Conservation (phyloP, 176 grass and related monocot species). For the Lolium multiflorum region DNA sequence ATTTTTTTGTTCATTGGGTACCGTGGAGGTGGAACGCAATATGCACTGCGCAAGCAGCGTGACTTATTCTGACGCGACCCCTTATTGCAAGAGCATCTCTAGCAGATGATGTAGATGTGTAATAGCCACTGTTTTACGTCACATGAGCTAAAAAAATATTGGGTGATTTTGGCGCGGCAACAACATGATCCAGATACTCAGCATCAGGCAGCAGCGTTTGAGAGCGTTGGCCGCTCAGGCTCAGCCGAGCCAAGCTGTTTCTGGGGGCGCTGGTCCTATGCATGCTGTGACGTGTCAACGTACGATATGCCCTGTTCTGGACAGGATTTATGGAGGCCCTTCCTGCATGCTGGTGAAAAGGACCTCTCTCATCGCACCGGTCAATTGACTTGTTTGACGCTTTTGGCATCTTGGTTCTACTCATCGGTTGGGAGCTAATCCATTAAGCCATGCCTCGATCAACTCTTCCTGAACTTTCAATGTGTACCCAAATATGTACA, state of each 20-base stretch:
- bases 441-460: background rate
- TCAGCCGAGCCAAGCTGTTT: background rate
- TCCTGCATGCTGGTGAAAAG: conserved; percentile 34
- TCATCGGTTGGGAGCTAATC: background rate
- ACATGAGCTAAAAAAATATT: too few relatives aligned
- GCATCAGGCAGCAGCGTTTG: background rate
- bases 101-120: too few relatives aligned
- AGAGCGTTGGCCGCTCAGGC: background rate
- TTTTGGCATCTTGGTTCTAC: conserved; percentile 10
- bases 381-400: conserved; percentile 4
- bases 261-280: background rate
- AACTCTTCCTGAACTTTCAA: background rate
- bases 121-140: too few relatives aligned
- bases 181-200: background rate
- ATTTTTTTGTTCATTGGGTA: too few relatives aligned
- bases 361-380: background rate
- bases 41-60: too few relatives aligned
- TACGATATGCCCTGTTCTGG: background rate
- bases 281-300: background rate
- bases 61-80: too few relatives aligned
- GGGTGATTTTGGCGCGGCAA: background rate
- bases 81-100: too few relatives aligned
- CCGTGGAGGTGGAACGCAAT: too few relatives aligned
- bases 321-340: background rate
- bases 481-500: too few relatives aligned